Evolutionary conservation across 306 rosid genomes (phyloP), one percentile per base, ranked within the genome.

Genomic region (Hylodesmum podocarpum): DNA sequence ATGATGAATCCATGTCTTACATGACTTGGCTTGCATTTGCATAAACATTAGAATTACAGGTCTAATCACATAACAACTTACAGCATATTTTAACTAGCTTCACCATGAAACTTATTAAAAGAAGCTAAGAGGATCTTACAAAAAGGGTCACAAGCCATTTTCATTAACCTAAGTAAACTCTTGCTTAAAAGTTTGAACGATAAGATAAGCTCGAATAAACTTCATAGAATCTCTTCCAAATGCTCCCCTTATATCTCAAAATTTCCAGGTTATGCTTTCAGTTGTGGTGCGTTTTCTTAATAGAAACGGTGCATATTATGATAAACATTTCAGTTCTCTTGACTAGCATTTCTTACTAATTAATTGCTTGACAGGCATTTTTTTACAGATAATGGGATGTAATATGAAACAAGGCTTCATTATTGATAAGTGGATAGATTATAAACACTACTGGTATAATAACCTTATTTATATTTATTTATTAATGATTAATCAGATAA

Each of bases 251-350:
- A 2, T n/a, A 24, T 67, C 64, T 69, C 71, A 36, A 29, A 41
- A 39, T 73, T 58, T 66, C 34, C 57, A 13, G 55, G 37, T 74
- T 13, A 8, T 33, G 37, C 64, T 34, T 34, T 37, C 40, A 43
- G 75, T 50, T 46, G 47, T 8, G 7, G 34, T 44, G n/a, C n/a
- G n/a, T n/a, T n/a, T n/a, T n/a, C n/a, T n/a, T n/a, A n/a, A n/a
- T n/a, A n/a, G n/a, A n/a, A n/a, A n/a, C n/a, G n/a, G n/a, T n/a
- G 46, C 61, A 41, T 68, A 54, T n/a, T 34, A 75, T 62, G 59
- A 75, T 3, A 47, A 13, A 31, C 59, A 75, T 36, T 75, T 63
- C 67, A 75, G n/a, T 24, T 79, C 21, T 46, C 79, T 33, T 6
- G 49, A 19, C 34, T 28, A 29, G 16, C 21, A 24, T 29, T 13